phyloP scores from a whole-genome alignment of 441 rosid species.

The Pelargonium citronellum region DNA sequence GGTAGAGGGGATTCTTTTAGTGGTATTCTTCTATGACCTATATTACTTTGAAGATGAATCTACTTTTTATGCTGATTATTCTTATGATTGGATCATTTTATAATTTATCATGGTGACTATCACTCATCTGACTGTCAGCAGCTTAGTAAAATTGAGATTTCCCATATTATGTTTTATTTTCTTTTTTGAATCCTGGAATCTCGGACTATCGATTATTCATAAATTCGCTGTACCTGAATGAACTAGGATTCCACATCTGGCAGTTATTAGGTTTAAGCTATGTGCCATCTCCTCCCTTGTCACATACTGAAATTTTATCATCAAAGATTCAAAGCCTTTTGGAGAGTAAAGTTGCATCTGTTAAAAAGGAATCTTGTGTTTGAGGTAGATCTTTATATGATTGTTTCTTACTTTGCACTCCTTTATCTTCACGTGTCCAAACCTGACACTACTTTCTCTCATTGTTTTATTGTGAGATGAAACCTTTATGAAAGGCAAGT shows the following conservation, averaged over 20 bases:
- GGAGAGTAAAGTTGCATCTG: neutral
- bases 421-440: neutral
- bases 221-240: neutral
- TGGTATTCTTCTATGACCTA: conserved; percentile 45
- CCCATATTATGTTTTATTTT: neutral
- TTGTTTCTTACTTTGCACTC: neutral
- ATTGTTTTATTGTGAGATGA: neutral
- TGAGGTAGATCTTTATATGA: neutral
- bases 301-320: too few relatives aligned
- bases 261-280: neutral
- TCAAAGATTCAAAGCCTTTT: too few relatives aligned
- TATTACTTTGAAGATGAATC: conserved; percentile 5
- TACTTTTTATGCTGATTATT: neutral
- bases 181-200: neutral
- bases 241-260: neutral
- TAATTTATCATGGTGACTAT: conserved; percentile 1
- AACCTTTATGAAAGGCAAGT: neutral
- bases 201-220: neutral
- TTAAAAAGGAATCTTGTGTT: neutral
- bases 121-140: neutral
- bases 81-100: neutral
- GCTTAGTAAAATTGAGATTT: neutral
- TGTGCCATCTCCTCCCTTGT: too few relatives aligned
- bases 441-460: neutral
- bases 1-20: conserved; percentile 98